Evolutionary conservation across 2,329 filamentous ascomycete genomes (phyloP), one percentile per base, ranked within the genome.

Genomic region (Aspergillus caelatus): DNA sequence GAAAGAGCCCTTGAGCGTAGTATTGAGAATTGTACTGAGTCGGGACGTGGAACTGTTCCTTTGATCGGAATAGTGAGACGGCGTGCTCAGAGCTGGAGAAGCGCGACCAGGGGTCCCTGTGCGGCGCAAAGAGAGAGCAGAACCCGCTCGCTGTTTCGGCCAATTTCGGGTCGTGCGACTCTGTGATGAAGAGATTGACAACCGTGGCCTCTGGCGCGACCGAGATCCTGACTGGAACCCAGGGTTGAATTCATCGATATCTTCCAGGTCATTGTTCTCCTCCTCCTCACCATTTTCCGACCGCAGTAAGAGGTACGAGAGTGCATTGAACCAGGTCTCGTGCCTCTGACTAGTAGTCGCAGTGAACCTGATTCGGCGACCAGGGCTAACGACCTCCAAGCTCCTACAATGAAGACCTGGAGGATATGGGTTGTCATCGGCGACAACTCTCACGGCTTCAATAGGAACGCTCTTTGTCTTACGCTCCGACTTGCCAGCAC

Each of bases 261-360:
- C 87, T 58, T 87, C 85, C 57, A 83, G 71, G 5, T 81, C 85
- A 4, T 85, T 83, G 68, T 88, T 86, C 8, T 73, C 74, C 45
- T 80, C 85, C 43, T 90, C 85, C 43, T 90, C 89, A 23, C 85
- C 78, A 55, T 82, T 81, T 19, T 84, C 78, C 30, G 88, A 84
- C 53, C 94, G 89, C 34, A 97, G 85, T 41, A 98, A 85, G 16
- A 99, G 86, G 76, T 99, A 99, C 1, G 93, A 96, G 60, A 99
- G 84, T 0, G 95, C 94, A 74, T 98, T 98, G 84, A 95, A 97
- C 95, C 95, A 99, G 0, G 94, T 98, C 81, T 99, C 95, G 74
- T 99, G 95, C 65, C 95, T 87, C 76, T 97, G 93, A 43, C 93
- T 91, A 3, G 95, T 99, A 2, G 92, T 89, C 66, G 94, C 96